These are phyloP conservation scores for Thymus mandschuricus DNA, from an alignment of 257 asterid genomes.

Conservation along the genomic window DNA sequence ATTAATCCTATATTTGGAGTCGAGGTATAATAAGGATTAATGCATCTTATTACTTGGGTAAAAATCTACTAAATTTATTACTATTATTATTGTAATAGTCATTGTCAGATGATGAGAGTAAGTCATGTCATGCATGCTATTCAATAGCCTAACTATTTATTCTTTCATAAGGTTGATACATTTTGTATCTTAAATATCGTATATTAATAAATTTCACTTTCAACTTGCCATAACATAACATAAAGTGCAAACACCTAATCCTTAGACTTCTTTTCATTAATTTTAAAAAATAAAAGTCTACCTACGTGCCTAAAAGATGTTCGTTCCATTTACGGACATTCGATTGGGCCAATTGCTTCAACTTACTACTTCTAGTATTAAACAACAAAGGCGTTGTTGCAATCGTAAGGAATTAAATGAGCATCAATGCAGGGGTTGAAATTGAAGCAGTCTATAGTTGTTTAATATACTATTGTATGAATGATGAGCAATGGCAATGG, in stretches of 20 bases:
- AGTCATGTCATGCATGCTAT: too few species aligned
- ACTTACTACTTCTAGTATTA: not conserved
- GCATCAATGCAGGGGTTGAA: not conserved
- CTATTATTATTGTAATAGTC: too few species aligned
- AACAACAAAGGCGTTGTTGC: not conserved
- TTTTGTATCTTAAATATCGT: not conserved
- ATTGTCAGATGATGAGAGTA: too few species aligned
- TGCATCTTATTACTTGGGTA: not conserved
- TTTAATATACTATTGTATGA: not conserved
- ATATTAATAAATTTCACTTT: not conserved
- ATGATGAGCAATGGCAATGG: too few species aligned
- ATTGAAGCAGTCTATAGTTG: not conserved
- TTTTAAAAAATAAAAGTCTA: not conserved
- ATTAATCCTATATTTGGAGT: not conserved
- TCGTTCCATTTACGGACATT: not conserved
- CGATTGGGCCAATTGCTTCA: slow-evolving; percentile 1
- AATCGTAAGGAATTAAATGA: not conserved
- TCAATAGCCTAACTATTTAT: too few species aligned
- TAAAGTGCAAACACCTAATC: not conserved
- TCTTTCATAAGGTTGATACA: too few species aligned
- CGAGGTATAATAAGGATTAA: not conserved
- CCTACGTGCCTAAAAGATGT: not conserved
- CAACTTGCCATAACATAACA: not conserved
- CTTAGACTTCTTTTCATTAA: too few species aligned
- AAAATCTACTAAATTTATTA: too few species aligned